phyloP scores from a whole-genome alignment of 306 rosid genomes.

The Calophaca sinica region DNA sequence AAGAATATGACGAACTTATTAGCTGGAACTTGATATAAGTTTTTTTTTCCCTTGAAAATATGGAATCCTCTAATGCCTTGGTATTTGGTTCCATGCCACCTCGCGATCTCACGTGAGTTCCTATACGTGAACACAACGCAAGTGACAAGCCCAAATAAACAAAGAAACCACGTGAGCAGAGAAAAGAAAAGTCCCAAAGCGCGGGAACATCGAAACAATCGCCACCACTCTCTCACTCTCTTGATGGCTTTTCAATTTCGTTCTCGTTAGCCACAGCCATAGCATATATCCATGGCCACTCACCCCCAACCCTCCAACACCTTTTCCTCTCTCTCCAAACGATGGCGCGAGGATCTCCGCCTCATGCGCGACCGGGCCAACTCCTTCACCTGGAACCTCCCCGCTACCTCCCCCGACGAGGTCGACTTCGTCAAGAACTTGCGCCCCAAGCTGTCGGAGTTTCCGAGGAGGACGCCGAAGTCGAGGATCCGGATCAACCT shows the following conservation, averaged over 20 bases:
- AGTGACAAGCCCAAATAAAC: too few species aligned
- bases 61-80: too few species aligned
- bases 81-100: too few species aligned
- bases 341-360: conserved; percentile 90
- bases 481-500: conserved; percentile 75
- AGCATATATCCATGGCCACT: conserved; percentile 56
- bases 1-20: too few species aligned
- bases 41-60: too few species aligned
- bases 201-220: neutral
- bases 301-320: conserved; percentile 65
- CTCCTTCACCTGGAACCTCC: conserved; percentile 46
- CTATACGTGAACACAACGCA: too few species aligned
- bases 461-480: conserved; percentile 62
- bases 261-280: neutral
- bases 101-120: too few species aligned
- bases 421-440: conserved; percentile 80
- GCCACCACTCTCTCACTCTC: neutral
- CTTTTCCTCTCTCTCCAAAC: conserved; percentile 81
- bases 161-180: too few species aligned
- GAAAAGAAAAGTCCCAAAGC: too few species aligned
- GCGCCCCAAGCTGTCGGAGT: conserved; percentile 80
- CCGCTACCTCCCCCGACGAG: conserved; percentile 50
- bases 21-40: too few species aligned
- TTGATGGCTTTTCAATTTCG: neutral
- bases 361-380: conserved; percentile 87